Evolutionary conservation across 23 red algal species (phyloP).

Genomic region (Gracilaria gracilis): DNA sequence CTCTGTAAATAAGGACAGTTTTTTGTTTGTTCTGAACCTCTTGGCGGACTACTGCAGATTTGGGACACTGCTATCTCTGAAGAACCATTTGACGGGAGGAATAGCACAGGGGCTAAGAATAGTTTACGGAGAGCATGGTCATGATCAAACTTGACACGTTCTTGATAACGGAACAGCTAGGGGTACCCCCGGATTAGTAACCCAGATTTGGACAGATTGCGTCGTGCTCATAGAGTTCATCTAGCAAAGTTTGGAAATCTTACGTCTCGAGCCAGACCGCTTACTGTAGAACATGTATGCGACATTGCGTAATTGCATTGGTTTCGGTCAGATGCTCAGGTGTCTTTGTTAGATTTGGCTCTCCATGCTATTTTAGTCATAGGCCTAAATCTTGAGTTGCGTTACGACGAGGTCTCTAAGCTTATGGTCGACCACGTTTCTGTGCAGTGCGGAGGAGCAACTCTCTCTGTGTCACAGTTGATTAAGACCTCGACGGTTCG

Average conservation of each 20-base stretch:
- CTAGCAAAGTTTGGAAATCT: neutral
- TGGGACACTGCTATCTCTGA: conserved; percentile 4
- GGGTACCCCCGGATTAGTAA: conserved; percentile 17
- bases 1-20: neutral
- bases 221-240: neutral
- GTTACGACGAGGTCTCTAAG: conserved; percentile 49
- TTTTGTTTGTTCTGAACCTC: conserved; percentile 41
- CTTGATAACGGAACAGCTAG: neutral
- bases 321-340: no score
- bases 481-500: conserved; percentile 15
- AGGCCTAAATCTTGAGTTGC: conserved; percentile 40
- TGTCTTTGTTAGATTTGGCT: conserved; percentile 18
- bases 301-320: neutral
- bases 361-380: conserved; percentile 53
- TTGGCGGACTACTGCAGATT: conserved; percentile 46
- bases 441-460: neutral
- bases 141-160: neutral
- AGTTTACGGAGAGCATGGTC: neutral
- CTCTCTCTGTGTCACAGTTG: no score
- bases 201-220: conserved; percentile 24
- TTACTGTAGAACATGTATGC: neutral
- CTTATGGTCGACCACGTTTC: conserved; percentile 38
- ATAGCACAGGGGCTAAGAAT: neutral
- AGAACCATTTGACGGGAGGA: conserved; percentile 35
- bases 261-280: neutral